A percentile compares a stretch with the other conserved stretches of the same genome.
Evolutionary conservation across 352 stramenopile genomes (phyloP).

Genomic region (Pythium utonaiense): DNA sequence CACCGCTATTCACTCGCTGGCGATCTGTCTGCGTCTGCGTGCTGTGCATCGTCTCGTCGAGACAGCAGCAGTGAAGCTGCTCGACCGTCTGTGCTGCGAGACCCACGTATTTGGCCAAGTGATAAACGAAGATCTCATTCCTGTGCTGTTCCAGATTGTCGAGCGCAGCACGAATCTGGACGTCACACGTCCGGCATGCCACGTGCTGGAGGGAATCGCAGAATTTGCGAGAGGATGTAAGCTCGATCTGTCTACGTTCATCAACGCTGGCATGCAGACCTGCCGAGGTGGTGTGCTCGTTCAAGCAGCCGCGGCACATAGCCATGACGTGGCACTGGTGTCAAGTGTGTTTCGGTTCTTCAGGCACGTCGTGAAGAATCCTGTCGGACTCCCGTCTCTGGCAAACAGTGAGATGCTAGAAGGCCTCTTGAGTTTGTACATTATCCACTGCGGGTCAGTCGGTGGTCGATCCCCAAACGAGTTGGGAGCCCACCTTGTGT

Average conservation of each 20-base stretch:
- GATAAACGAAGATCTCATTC: slow-evolving; percentile 48
- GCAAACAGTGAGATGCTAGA: slow-evolving; percentile 56
- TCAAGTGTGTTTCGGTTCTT: slow-evolving; percentile 53
- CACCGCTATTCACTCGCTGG: slow-evolving; percentile 36
- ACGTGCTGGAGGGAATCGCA: slow-evolving; percentile 70
- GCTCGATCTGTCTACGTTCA: slow-evolving; percentile 51
- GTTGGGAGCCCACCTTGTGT: slow-evolving; percentile 36
- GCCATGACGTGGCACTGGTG: slow-evolving; percentile 31
- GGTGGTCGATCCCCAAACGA: slow-evolving; percentile 24
- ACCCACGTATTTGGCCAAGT: slow-evolving; percentile 50
- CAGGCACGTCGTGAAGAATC: slow-evolving; percentile 45
- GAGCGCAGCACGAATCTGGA: slow-evolving; percentile 57
- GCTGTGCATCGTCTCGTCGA: slow-evolving; percentile 29
- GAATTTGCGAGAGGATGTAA: slow-evolving; percentile 53
- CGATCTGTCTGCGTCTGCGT: slow-evolving; percentile 31
- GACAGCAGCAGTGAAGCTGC: slow-evolving; percentile 27
- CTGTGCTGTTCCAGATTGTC: slow-evolving; percentile 47
- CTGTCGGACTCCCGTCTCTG: slow-evolving; percentile 40
- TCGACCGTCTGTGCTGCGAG: slow-evolving; percentile 35
- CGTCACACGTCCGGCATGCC: slow-evolving; percentile 39
- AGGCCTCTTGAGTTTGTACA: slow-evolving; percentile 54
- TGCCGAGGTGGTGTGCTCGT: slow-evolving; percentile 48
- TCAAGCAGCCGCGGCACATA: slow-evolving; percentile 30
- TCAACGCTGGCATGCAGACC: slow-evolving; percentile 14
- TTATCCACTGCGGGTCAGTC: slow-evolving; percentile 26